Base-by-base conservation (phyloP, 2,329 filamentous ascomycete species). In the Byssothecium circinans region DNA sequence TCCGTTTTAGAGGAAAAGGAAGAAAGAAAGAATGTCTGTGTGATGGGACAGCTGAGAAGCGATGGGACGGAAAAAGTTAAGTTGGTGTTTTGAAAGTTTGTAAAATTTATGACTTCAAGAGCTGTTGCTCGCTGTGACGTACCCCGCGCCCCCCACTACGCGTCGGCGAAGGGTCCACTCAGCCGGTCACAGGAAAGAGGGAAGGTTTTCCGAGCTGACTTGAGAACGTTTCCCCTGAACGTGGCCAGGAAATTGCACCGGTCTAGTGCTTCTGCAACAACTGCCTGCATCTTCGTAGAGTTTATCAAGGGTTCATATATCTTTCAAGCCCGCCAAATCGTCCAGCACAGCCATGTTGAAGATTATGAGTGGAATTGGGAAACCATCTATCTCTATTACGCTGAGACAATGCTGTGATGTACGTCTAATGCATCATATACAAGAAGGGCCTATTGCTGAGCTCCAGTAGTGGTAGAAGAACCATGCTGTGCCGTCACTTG, bases 401-500 rank as follows among this genome's bases (percentile, higher is more conserved):
- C 22, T 19, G 19, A 3, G 22, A 3, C 10, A 29, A 47, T 48
- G 36, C 41, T 38, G 7, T 17, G 10, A 45, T 25, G 46, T 51
- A 51, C 42, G 48, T 51, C 38, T 49, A 51, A 47, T 41, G 20
- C 44, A 45, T 43, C 23, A 46, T 46, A 38, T 51, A 49, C 41
- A 50, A 44, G 34, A 50, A 47, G 14, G 29, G 44, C n/a, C 20
- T 19, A 17, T 47, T 19, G 29, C 40, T 27, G n/a, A 19, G 15
- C 17, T 17, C 27, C 39, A 38, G 11, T 18, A 12, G 23, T 10
- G n/a, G 50, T 38, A 12, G 40, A 33, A 11, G 48, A 43, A 14
- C 46, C 45, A 29, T 64, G 54, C 46, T 53, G 47, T 19, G 45
- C 34, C 2, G 49, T 43, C 1, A 50, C 59, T 2, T 58, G 52